Conservation (phyloP, 371 early-diverging fungal species). For the Homolaphlyctis polyrhiza region DNA sequence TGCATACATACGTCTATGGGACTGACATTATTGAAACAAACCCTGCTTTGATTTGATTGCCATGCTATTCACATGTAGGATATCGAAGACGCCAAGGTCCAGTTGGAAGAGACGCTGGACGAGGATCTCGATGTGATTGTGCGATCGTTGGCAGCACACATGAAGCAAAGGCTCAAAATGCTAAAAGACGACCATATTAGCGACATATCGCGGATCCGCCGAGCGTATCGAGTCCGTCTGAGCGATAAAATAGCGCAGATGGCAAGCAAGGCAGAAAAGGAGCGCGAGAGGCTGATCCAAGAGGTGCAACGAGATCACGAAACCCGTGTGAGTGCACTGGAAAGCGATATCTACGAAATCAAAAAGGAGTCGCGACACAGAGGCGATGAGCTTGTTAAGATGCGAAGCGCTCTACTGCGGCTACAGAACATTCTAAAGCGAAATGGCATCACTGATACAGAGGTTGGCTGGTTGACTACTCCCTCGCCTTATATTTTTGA, state of each 20-base stretch:
- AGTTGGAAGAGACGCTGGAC: background rate
- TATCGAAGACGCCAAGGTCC: background rate
- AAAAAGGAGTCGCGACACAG: background rate
- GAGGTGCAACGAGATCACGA: background rate
- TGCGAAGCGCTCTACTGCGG: background rate
- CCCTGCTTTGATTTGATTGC: background rate
- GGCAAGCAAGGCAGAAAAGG: background rate
- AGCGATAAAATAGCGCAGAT: background rate
- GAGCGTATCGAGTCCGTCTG: background rate
- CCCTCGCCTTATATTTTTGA: background rate
- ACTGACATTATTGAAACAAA: too few species aligned
- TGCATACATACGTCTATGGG: background rate
- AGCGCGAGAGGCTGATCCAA: background rate
- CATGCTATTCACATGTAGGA: background rate
- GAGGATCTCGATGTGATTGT: background rate
- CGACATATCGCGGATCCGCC: background rate
- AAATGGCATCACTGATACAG: background rate
- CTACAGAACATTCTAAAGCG: background rate
- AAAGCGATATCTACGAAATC: background rate
- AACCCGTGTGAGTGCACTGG: background rate
- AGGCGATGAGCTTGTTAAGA: background rate
- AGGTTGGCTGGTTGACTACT: background rate
- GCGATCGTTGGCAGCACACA: background rate
- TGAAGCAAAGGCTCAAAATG: background rate
- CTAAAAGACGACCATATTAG: background rate